A percentile compares a stretch with the other conserved stretches of the same genome.
Conservation (phyloP, 2,329 filamentous ascomycete genomes). For the Neurospora sp. region DNA sequence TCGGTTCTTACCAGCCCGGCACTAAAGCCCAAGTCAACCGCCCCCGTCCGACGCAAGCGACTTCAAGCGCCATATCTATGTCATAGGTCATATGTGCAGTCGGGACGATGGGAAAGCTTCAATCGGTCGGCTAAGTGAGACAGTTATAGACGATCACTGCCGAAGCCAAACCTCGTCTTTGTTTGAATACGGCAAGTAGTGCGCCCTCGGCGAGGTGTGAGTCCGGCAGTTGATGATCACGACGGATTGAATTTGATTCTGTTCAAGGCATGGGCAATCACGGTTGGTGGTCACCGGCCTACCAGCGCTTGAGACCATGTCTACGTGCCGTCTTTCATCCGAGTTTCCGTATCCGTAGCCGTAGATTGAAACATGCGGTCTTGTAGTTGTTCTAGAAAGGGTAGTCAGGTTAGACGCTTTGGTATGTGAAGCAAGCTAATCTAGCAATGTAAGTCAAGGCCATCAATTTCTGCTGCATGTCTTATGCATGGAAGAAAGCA, state of each 20-base stretch:
- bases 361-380: not conserved
- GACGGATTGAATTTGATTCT: no score
- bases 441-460: not conserved
- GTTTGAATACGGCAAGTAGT: not conserved
- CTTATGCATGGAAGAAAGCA: not conserved
- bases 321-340: not conserved
- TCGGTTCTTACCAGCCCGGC: not conserved
- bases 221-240: not conserved
- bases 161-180: not conserved
- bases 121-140: not conserved
- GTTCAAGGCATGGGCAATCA: not conserved
- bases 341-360: not conserved
- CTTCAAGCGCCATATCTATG: not conserved
- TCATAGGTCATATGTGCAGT: not conserved
- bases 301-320: not conserved
- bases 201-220: not conserved
- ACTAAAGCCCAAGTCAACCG: not conserved
- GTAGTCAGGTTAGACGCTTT: not conserved
- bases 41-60: not conserved
- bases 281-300: not conserved
- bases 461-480: not conserved
- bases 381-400: not conserved
- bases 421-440: not conserved
- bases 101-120: not conserved
- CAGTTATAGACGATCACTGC: not conserved